Evolutionary conservation across 2,329 filamentous ascomycete genomes (phyloP), one percentile per base, ranked within the genome.

Genomic region (Apiospora rasikravindrae): DNA sequence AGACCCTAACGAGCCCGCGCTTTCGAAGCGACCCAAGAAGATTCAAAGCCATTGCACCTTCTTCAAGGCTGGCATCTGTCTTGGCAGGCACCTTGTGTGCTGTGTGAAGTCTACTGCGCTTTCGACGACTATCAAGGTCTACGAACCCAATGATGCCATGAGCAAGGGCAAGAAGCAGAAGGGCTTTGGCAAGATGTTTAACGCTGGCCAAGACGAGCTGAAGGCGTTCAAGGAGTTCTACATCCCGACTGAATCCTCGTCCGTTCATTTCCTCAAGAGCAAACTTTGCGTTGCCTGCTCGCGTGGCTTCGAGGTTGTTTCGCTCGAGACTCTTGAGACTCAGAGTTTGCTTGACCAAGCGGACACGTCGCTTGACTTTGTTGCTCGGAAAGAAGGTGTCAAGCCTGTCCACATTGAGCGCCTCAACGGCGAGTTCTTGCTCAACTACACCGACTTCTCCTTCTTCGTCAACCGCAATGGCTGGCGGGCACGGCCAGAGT

Each of bases 401-500:
- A 95, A 94, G 81, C 96, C 96, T 2, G 97, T 99, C 75, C 96
- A 98, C 79, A 98, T 99, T 76, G 97, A 99, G 83, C 93, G 96
- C 66, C 92, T 98, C 80, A 97, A 97, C 77, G 95, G 96, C 81
- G 96, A 99, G 81, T 99, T 99, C 87, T 83, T 99, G 77, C 91
- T 99, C 75, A 98, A 98, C 83, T 99, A 99, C 84, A 96, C 94
- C 5, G 96, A 99, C 82, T 99, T 98, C 83, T 98, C 94, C 16
- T 99, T 99, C 89, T 99, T 98, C 79, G 96, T 99, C 80, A 98
- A 99, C 83, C 91, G 96, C 78, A 98, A 99, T 82, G 96, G 96
- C 49, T 99, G 96, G 96, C 91, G 96, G 74, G 96, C 96, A 70
- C 89, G 95, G 78, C 95, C 95, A 6, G 96, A 99, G 82, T 99